These are phyloP conservation scores for Hymenoscyphus fructigenus DNA, from an alignment of 2,329 filamentous ascomycete species.

Conservation along the genomic window DNA sequence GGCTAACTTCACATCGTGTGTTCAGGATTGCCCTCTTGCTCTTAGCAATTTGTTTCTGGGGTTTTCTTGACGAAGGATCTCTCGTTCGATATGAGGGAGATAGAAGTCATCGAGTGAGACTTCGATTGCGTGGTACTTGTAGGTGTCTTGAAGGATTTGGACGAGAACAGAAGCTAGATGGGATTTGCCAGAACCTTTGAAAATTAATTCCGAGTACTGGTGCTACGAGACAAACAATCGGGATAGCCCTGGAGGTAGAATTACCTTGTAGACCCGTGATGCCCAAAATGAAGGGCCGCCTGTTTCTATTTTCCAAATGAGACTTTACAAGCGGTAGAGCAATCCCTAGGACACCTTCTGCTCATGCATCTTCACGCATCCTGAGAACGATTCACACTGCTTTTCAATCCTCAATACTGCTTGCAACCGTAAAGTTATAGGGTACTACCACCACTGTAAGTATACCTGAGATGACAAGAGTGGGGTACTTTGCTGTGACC, in stretches of 20 bases:
- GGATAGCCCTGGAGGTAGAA: too few species aligned
- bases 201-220: background rate
- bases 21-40: background rate
- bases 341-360: too few species aligned
- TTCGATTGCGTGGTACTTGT: background rate
- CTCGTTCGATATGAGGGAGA: background rate
- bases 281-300: background rate
- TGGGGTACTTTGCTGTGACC: background rate
- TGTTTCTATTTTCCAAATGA: too few species aligned
- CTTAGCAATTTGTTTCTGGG: background rate
- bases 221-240: background rate
- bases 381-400: too few species aligned
- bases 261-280: background rate
- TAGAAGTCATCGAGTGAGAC: background rate
- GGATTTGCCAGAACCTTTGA: background rate
- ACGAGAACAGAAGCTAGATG: background rate
- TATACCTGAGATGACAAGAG: background rate
- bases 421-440: background rate
- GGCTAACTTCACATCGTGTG: background rate
- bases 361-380: too few species aligned
- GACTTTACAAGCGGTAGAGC: too few species aligned
- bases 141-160: background rate
- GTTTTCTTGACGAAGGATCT: background rate
- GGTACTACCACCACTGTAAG: background rate
- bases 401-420: background rate